Evolutionary conservation across 306 rosid genomes (phyloP).

Genomic region (Lotus japonicus): DNA sequence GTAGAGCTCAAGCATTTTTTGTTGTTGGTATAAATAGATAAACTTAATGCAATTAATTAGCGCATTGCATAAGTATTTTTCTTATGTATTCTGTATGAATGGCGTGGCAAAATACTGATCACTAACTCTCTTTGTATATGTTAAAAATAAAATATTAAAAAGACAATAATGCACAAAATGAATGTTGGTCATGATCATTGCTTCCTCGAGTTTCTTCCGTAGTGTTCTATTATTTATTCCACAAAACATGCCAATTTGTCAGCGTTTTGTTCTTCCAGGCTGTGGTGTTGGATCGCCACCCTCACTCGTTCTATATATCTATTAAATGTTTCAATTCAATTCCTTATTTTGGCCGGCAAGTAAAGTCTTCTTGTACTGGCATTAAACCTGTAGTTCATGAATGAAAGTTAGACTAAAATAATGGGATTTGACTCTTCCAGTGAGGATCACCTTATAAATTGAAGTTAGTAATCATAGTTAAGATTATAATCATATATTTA

Average conservation of each 20-base stretch:
- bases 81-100: too few relatives aligned
- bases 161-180: not conserved
- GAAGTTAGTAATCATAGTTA: too few relatives aligned
- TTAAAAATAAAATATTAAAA: not conserved
- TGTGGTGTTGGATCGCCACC: not conserved
- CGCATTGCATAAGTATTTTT: too few relatives aligned
- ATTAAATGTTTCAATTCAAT: not conserved
- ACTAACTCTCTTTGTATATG: not conserved
- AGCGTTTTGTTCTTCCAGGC: constrained; percentile 19
- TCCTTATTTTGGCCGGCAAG: constrained; percentile 13
- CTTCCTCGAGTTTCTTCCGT: constrained; percentile 17
- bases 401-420: too few relatives aligned
- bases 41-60: too few relatives aligned
- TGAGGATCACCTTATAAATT: too few relatives aligned
- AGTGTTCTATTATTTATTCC: not conserved
- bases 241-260: constrained; percentile 24
- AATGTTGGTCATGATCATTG: constrained; percentile 30
- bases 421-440: too few relatives aligned
- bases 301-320: not conserved
- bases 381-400: not conserved
- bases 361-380: not conserved
- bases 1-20: too few relatives aligned
- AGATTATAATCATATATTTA: too few relatives aligned
- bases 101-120: not conserved
- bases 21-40: too few relatives aligned